Percentiles rank a stretch among this genome's conserved stretches.
phyloP scores from a whole-genome alignment of 1,139 yeast species.

The Suhomyces bribrorum region DNA sequence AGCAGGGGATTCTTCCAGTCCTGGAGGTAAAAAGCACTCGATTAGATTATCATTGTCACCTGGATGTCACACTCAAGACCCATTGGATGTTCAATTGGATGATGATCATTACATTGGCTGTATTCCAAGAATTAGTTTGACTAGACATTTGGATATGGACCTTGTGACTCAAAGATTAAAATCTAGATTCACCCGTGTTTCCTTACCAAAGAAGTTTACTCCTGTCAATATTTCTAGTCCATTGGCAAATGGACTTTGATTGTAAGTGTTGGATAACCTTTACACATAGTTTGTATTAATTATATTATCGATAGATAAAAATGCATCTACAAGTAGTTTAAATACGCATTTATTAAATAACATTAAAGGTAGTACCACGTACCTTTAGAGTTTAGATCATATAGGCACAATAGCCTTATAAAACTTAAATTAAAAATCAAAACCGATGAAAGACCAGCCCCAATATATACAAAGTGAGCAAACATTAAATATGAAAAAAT shows the following conservation, averaged over 20 bases:
- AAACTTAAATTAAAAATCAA: constrained; percentile 5
- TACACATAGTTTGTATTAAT: too few species aligned
- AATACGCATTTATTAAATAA: constrained; percentile 1
- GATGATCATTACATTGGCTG: constrained; percentile 96
- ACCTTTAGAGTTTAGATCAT: constrained; percentile 3
- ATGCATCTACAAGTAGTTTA: background rate
- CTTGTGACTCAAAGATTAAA: constrained; percentile 80
- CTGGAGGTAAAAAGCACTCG: constrained; percentile 77
- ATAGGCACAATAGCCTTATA: constrained; percentile 6
- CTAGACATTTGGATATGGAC: constrained; percentile 92
- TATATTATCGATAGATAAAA: background rate
- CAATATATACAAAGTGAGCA: constrained; percentile 5
- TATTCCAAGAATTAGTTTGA: constrained; percentile 84
- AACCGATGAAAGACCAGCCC: constrained; percentile 1
- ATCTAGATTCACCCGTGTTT: constrained; percentile 82
- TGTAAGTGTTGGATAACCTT: background rate
- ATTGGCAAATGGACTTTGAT: constrained; percentile 27
- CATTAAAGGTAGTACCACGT: constrained; percentile 15
- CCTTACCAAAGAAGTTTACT: constrained; percentile 85
- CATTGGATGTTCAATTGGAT: constrained; percentile 93
- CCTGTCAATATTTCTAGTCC: constrained; percentile 88
- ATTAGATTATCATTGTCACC: constrained; percentile 89
- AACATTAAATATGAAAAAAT: background rate
- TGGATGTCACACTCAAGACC: constrained; percentile 98
- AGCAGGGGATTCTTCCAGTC: constrained; percentile 58